A percentile compares a stretch with the other conserved stretches of the same genome.
Conservation (phyloP, 495 filamentous ascomycete species). For the Aspergillus saccharolyticus region DNA sequence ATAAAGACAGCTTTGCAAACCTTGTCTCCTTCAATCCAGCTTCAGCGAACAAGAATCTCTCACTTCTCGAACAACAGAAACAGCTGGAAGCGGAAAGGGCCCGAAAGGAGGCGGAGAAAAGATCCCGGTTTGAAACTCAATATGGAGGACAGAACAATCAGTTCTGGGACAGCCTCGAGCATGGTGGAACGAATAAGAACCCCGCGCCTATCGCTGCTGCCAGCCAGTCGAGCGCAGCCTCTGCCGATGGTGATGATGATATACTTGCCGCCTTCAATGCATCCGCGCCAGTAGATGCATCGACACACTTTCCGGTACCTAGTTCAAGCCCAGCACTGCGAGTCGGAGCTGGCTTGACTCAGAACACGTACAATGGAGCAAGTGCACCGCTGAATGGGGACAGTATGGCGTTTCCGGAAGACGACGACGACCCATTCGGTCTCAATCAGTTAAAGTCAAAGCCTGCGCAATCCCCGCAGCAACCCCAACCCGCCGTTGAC, state of each 20-base stretch:
- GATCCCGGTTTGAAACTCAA: constrained; percentile 62
- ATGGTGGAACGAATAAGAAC: constrained; percentile 43
- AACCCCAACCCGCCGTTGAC: constrained; percentile 28
- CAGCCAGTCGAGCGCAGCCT: constrained; percentile 29
- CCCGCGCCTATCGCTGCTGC: constrained; percentile 42
- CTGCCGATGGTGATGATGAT: constrained; percentile 52
- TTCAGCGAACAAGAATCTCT: constrained; percentile 63
- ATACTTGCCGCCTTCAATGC: constrained; percentile 60
- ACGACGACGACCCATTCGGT: constrained; percentile 90
- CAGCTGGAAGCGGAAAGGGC: constrained; percentile 71
- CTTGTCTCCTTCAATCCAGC: constrained; percentile 70
- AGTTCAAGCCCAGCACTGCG: constrained; percentile 30
- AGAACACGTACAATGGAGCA: constrained; percentile 18
- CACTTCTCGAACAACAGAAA: constrained; percentile 80
- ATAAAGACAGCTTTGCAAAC: constrained; percentile 83
- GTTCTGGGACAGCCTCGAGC: constrained; percentile 64
- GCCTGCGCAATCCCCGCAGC: constrained; percentile 30
- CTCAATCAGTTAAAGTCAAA: constrained; percentile 57
- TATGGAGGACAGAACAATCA: constrained; percentile 61
- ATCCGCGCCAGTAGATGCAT: constrained; percentile 55
- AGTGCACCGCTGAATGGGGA: constrained; percentile 16
- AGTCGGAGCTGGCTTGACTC: constrained; percentile 15
- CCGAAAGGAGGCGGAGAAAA: constrained; percentile 67
- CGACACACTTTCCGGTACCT: constrained; percentile 54
- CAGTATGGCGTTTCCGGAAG: constrained; percentile 26